Evolutionary conservation across 2,329 filamentous ascomycete genomes (phyloP), one percentile per base, ranked within the genome.

Genomic region (Neofusicoccum sp.): DNA sequence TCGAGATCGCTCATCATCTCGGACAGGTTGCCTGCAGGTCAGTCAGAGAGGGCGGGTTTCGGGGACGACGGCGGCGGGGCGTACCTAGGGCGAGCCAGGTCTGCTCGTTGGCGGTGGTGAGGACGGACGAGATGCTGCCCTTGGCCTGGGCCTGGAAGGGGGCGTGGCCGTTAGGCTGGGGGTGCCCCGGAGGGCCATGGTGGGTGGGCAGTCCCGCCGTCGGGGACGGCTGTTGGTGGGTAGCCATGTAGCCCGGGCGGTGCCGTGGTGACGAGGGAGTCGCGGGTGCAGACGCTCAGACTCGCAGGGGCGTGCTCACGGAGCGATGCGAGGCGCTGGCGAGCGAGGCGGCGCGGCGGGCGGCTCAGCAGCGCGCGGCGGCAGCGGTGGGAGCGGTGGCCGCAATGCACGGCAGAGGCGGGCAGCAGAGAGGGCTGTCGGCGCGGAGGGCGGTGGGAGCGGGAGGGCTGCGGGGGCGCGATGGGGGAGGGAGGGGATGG

Each of bases 21-120:
- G 24, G 91, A 90, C 64, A 96, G 84, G 69, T 86, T 90, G 38
- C 93, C 93, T 96, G 67, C 7, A 64, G 53, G 58, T 30, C 43
- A 30, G 66, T 68, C 65, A 66, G 66, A 30, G 66, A 66, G 45
- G 14, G 60, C 16, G 67, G 66, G 69, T 64, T 11, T 31, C 11
- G 28, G 34, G 12, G 34, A 54, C 9, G 33, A 30, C 12, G 56
- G 49, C 44, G 9, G 44, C n/a, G 45, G 14, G 41, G 76, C 86
- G 65, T 88, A 96, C 92, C 93, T 67, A 98, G 89, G 73, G 95
- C 90, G 71, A 96, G 84, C 93, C 93, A 98, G 60, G 96, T 87
- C 51, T 84, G 83, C 77, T 98, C 93, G 70, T 96, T 98, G 70
- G 93, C 84, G 6, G 85, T 80, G 5, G 86, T 82, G 58, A 96